Conservation (phyloP, 2,329 filamentous ascomycete species). For the Aspergillus sclerotialis region DNA sequence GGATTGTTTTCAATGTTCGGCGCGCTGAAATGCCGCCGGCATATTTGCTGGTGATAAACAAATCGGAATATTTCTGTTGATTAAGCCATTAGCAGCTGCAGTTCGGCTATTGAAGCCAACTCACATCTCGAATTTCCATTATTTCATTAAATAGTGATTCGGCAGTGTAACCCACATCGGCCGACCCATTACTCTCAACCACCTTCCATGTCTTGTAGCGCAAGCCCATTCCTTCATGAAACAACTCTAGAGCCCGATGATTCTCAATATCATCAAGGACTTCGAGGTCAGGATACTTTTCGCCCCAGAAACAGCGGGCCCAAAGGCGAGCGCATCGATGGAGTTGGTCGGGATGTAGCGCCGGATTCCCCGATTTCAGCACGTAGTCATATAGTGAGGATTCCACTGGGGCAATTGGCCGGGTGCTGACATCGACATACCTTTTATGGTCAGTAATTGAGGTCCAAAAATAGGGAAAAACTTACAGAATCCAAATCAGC, state of each 20-base stretch:
- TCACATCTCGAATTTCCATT: slow-evolving; percentile 18
- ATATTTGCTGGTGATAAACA: slow-evolving; percentile 29
- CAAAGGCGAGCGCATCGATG: slow-evolving; percentile 28
- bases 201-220: slow-evolving; percentile 24
- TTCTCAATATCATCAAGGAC: slow-evolving; percentile 34
- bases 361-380: slow-evolving; percentile 22
- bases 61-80: slow-evolving; percentile 26
- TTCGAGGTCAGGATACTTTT: slow-evolving; percentile 29
- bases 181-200: slow-evolving; percentile 14
- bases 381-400: slow-evolving; percentile 26
- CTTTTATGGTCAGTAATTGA: slow-evolving; percentile 8
- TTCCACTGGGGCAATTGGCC: slow-evolving; percentile 21
- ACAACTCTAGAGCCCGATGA: slow-evolving; percentile 26
- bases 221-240: slow-evolving; percentile 22
- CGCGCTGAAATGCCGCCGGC: slow-evolving; percentile 20
- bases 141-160: slow-evolving; percentile 20
- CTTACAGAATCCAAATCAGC: slow-evolving; percentile 29
- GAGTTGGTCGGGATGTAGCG: slow-evolving; percentile 26
- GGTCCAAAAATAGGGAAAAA: background rate
- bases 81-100: slow-evolving; percentile 1
- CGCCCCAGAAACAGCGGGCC: slow-evolving; percentile 30
- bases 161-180: slow-evolving; percentile 6
- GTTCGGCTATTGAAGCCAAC: background rate
- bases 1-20: slow-evolving; percentile 29
- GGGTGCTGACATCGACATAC: slow-evolving; percentile 23